Evolutionary conservation across 305 asterid genomes (phyloP), one percentile per base, ranked within the genome.

Genomic region (Lippia alba): DNA sequence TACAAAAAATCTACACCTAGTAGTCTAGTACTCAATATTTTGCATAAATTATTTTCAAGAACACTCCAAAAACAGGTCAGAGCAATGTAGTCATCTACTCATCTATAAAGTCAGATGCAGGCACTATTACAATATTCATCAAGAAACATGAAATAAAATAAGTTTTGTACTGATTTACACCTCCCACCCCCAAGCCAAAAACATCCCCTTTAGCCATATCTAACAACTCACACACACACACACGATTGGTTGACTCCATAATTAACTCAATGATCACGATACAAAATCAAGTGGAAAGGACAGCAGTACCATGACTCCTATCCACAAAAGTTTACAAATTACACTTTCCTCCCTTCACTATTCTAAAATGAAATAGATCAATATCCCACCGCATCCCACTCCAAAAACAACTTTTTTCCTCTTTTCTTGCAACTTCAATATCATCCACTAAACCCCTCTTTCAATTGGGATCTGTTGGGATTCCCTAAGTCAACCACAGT

Each of bases 401-500:
- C 70, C 49, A 73, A 66, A 74, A 64, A 16, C 81, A 65, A 55
- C 83, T 71, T 66, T 67, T 55, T 66, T 68, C 64, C 75, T 34
- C 56, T 44, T 44, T 44, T 44, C 49, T 44, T 44, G 10, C 49
- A 44, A 34, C 55, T 74, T 70, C 67, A 71, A 41, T 70, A 75
- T 51, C 83, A 61, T 71, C 94, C 89, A 80, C 87, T 63, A 51
- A 72, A 66, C 11, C 17, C 56, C 20, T 73, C 72, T 66, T 66
- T 72, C 54, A 1, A 24, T 54, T 39, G 45, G 56, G 33, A 66
- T 78, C 69, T 55, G 59, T 60, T 65, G 64, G 70, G 84, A 60
- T 30, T 76, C 82, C 50, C 75, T 12, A 74, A 84, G 89, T 87
- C 90, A 85, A 87, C 81, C 18, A 33, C 53, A 67, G 49, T 78